Evolutionary conservation across 371 early-diverging fungal species (phyloP).

Genomic region (Mortierella sp.): DNA sequence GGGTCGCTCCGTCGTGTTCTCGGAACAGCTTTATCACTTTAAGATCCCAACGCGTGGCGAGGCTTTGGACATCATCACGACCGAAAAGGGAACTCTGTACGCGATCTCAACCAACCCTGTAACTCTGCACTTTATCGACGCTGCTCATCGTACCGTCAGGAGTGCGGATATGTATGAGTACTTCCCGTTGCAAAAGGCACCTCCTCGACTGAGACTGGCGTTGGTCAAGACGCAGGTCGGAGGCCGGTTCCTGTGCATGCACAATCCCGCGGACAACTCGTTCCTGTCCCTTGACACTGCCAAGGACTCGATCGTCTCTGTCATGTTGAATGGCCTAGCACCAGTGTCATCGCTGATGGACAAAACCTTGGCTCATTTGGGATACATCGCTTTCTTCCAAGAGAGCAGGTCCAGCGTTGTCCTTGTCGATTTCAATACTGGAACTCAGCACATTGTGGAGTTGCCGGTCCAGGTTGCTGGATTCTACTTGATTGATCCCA

Average conservation of each 20-base stretch:
- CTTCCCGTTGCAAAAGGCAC: conserved; percentile 77
- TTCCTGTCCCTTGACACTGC: conserved; percentile 72
- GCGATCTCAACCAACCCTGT: conserved; percentile 78
- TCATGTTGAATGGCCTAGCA: conserved; percentile 62
- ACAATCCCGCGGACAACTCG: conserved; percentile 77
- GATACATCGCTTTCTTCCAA: conserved; percentile 74
- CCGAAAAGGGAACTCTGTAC: conserved; percentile 67
- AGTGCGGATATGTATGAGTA: conserved; percentile 84
- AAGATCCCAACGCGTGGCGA: conserved; percentile 79
- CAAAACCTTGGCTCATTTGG: conserved; percentile 58
- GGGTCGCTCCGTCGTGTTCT: conserved; percentile 72
- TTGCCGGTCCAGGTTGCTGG: conserved; percentile 61
- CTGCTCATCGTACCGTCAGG: conserved; percentile 63
- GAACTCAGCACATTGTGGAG: conserved; percentile 62
- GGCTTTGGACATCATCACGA: conserved; percentile 71
- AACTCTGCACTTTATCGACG: conserved; percentile 72
- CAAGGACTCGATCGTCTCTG: conserved; percentile 65
- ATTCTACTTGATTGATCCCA: conserved; percentile 62
- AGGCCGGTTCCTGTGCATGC: conserved; percentile 68
- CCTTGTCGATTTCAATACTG: conserved; percentile 71
- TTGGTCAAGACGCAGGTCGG: conserved; percentile 56
- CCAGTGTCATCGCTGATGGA: conserved; percentile 71
- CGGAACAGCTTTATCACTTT: conserved; percentile 79
- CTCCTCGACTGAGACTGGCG: conserved; percentile 69
- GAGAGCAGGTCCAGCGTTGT: conserved; percentile 64